Base-by-base conservation (phyloP, 768 basidiomycete genomes). In the Serendipita vermifera region DNA sequence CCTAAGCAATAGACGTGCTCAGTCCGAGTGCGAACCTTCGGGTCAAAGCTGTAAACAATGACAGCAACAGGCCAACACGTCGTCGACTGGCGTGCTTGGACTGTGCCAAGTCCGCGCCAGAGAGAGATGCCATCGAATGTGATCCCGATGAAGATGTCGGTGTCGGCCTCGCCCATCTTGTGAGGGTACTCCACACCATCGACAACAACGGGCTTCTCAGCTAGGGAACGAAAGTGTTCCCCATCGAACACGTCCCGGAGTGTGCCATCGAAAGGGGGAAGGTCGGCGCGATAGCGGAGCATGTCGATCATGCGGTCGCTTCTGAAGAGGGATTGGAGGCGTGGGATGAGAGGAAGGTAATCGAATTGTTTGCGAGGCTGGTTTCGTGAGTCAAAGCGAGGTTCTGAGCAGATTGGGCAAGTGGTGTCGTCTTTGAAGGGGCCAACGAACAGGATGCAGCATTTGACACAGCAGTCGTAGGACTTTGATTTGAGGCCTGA, bases 391-490 rank as follows among this genome's bases (percentile, higher is more conserved):
- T 64, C 40, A 54, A 39, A 66, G 1, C 69, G 65, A 9, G 68
- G 20, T 43, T 64, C 62, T 0, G 66, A 46, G 62, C 75, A 77
- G 60, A 64, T 64, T 0, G 69, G 69, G 56, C 76, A 78, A 5
- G 31, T 13, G 0, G 61, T 55, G 5, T 65, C 54, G 3, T 66
- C 60, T 3, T 55, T 62, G 29, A 69, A 64, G 0, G 64, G 60
- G 1, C 73, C 73, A 15, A 65, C 60, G 58, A 63, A 77, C 57
- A 66, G 69, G 54, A 61, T 62, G 59, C 76, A 77, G 0, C 70
- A 72, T 43, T 72, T 71, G 24, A 64, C 51, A 62, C 76, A 78
- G 61, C 74, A 76, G 60, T 76, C 61, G 61, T 66, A 73, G 65
- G 36, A 39, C 0, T 63, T 57, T 1, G 71, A 67, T 20, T 65